Base-by-base conservation (phyloP, 331 rosid species). In the Rosa hybrid region DNA sequence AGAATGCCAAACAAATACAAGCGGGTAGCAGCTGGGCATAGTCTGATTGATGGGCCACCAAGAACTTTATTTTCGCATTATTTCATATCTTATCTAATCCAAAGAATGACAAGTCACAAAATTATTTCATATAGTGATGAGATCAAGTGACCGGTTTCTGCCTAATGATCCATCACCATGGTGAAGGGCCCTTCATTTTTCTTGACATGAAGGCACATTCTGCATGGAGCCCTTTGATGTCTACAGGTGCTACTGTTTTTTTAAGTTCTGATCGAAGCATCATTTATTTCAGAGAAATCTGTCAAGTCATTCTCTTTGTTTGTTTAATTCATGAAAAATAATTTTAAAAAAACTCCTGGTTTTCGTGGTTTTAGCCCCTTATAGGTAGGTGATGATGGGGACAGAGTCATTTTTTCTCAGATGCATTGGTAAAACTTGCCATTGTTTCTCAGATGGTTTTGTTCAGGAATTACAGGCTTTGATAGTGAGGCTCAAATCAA, bases 141-240 rank as follows among this genome's bases (percentile, higher is more conserved):
- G 81, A 80, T 78, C 70, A 20, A 11, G 51, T 46, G 27, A 20
- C 38, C 60, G 25, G 65, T 42, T 75, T 27, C 42, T 11, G 57
- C 25, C 78, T 51, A 72, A 21, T 74, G 69, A 8, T 81, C 79
- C 20, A 81, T 81, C 81, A 48, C 60, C 38, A 27, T 49, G 72
- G 73, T 77, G 56, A 83, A 77, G 42, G 87, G 63, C 89, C 81
- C 84, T 70, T 62, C 48, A 67, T 63, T 39, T 12, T 62, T 71
- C 18, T 48, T 76, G 86, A 84, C 76, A 85, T 81, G 89, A 81
- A 85, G 76, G 41, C 76, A 77, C 88, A 76, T 71, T 75, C 79
- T 74, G 50, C 67, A 74, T 51, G 44, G 78, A 85, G 77, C 83
- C 81, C 85, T 71, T 67, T 68, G 74, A 88, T 72, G 62, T 74